These are phyloP conservation scores for Xylariaceae sp. DNA, from an alignment of 2,329 filamentous ascomycete genomes.

Conservation along the genomic window DNA sequence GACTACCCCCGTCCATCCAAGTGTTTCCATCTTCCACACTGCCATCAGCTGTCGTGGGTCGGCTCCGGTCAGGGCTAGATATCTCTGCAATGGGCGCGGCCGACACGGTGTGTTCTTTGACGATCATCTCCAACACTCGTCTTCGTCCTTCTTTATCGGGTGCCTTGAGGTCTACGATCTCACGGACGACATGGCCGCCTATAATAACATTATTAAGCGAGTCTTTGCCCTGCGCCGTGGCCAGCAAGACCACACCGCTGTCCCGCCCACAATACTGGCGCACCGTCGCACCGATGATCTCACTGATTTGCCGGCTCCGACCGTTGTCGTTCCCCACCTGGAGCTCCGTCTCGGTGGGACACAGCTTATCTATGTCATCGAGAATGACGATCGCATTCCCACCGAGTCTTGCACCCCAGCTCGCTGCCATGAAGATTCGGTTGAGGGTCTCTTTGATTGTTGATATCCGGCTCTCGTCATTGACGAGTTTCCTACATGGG, in stretches of 20 bases:
- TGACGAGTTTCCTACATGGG: conserved; percentile 78
- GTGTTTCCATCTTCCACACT: conserved; percentile 49
- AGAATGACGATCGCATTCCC: conserved; percentile 80
- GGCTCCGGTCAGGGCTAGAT: conserved; percentile 41
- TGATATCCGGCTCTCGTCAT: conserved; percentile 82
- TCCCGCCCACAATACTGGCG: conserved; percentile 76
- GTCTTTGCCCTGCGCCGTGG: conserved; percentile 90
- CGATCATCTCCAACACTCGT: conserved; percentile 75
- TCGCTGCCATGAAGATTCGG: conserved; percentile 79
- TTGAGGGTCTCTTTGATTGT: conserved; percentile 86
- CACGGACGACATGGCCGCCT: conserved; percentile 84
- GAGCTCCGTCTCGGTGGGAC: conserved; percentile 88
- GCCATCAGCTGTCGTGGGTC: conserved; percentile 53
- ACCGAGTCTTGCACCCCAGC: conserved; percentile 84
- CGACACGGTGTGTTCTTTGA: conserved; percentile 47
- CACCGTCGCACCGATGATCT: conserved; percentile 77
- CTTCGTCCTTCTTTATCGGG: conserved; percentile 87
- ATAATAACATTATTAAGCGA: conserved; percentile 85
- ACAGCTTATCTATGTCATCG: conserved; percentile 89
- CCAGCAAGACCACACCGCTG: conserved; percentile 78
- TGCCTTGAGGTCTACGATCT: conserved; percentile 84
- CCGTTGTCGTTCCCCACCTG: conserved; percentile 92
- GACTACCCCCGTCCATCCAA: conserved; percentile 72
- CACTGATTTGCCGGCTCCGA: conserved; percentile 85
- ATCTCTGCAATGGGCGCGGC: conserved; percentile 34